Conservation (phyloP, 495 filamentous ascomycete species). For the Hypoxylon intermedium region DNA sequence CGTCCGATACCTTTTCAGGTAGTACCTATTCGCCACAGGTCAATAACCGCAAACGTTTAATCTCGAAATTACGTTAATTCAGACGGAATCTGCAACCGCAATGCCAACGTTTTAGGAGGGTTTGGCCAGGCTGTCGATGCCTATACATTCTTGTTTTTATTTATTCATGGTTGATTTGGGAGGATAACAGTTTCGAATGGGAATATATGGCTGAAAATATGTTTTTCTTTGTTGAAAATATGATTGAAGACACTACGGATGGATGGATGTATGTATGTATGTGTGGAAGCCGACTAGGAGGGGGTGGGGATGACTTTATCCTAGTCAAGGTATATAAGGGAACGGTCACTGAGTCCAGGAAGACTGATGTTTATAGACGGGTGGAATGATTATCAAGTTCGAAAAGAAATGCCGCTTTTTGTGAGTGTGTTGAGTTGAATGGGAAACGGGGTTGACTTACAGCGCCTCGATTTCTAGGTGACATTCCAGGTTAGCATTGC, state of each 20-base stretch:
- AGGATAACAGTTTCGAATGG: background rate
- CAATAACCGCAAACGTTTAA: constrained; percentile 16
- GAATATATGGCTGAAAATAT: constrained; percentile 12
- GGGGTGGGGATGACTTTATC: background rate
- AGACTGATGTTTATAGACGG: constrained; percentile 34
- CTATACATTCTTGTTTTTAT: constrained; percentile 27
- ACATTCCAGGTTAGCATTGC: constrained; percentile 2
- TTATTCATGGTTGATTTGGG: constrained; percentile 3
- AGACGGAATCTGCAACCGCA: constrained; percentile 1
- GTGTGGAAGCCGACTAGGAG: background rate
- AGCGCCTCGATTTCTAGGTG: background rate
- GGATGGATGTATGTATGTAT: constrained; percentile 29
- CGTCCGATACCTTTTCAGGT: constrained; percentile 90
- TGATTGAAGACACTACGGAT: constrained; percentile 17
- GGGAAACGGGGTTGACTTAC: too few species aligned
- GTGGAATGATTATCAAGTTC: constrained; percentile 22
- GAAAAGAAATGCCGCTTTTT: background rate
- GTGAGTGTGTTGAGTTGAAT: too few species aligned
- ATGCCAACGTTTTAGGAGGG: constrained; percentile 4
- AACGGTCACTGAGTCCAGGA: constrained; percentile 9
- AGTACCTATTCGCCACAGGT: constrained; percentile 69
- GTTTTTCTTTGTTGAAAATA: too few species aligned
- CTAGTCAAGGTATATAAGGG: constrained; percentile 27
- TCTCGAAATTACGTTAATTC: constrained; percentile 19
- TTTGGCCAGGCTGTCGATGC: too few species aligned